Evolutionary conservation across 441 rosid species (phyloP).

Genomic region (Flueggea neowawraea): DNA sequence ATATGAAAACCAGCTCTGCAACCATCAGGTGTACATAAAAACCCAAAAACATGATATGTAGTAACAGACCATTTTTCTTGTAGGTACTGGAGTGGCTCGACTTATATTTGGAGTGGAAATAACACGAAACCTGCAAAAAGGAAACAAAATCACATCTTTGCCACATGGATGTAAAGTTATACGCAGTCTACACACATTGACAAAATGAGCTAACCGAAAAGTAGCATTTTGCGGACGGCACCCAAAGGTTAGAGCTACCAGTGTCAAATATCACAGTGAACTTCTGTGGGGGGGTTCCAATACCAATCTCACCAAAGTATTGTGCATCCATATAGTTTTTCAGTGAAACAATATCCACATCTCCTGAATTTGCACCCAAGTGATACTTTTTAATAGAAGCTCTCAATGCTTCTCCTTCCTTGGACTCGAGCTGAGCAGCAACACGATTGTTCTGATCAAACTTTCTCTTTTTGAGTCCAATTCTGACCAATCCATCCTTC

Average conservation of each 20-base stretch:
- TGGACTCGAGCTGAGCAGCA: slow-evolving; percentile 45
- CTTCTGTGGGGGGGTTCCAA: slow-evolving; percentile 76
- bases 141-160: neutral
- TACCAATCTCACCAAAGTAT: slow-evolving; percentile 80
- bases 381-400: slow-evolving; percentile 38
- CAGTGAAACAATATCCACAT: slow-evolving; percentile 51
- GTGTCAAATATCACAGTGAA: slow-evolving; percentile 90
- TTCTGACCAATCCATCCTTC: slow-evolving; percentile 44
- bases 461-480: slow-evolving; percentile 69
- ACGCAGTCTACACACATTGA: neutral
- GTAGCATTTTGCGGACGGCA: slow-evolving; percentile 79
- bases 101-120: slow-evolving; percentile 69
- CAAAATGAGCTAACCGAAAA: slow-evolving; percentile 56
- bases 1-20: too few species aligned
- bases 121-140: slow-evolving; percentile 61
- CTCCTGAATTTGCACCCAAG: slow-evolving; percentile 35
- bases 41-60: slow-evolving; percentile 2
- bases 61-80: slow-evolving; percentile 58
- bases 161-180: neutral
- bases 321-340: slow-evolving; percentile 89
- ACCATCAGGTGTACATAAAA: neutral
- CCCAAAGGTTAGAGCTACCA: slow-evolving; percentile 89
- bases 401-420: slow-evolving; percentile 39
- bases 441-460: slow-evolving; percentile 44
- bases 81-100: slow-evolving; percentile 60